These are phyloP conservation scores for Aegilops speltoides DNA, from an alignment of 176 grass and related monocot species.

Conservation along the genomic window DNA sequence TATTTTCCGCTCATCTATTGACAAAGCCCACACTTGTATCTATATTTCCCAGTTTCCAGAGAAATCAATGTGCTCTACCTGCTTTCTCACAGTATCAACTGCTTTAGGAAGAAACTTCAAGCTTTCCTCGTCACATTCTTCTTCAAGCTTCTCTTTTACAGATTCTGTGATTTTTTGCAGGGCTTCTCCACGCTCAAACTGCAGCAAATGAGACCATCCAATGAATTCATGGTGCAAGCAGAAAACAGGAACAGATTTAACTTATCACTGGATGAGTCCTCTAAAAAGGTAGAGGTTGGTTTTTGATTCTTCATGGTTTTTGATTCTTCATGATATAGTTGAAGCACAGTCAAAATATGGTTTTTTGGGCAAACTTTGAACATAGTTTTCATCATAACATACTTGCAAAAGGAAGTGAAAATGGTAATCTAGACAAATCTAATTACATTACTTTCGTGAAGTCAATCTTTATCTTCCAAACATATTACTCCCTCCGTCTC, in stretches of 20 bases:
- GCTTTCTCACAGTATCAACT: slow-evolving; percentile 86
- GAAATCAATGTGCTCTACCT: slow-evolving; percentile 44
- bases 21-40: background rate
- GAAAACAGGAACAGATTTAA: background rate
- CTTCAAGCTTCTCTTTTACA: slow-evolving; percentile 83
- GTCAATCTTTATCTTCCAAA: background rate
- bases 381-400: background rate
- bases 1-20: background rate
- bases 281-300: background rate
- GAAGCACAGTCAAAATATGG: too few species aligned
- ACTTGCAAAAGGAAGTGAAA: background rate
- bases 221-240: slow-evolving; percentile 17
- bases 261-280: background rate
- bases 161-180: slow-evolving; percentile 77
- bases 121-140: slow-evolving; percentile 91
- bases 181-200: slow-evolving; percentile 96
- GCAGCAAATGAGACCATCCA: slow-evolving; percentile 28
- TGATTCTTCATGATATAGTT: background rate
- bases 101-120: slow-evolving; percentile 86
- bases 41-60: background rate
- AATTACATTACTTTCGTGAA: background rate
- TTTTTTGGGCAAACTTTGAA: background rate
- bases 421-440: background rate
- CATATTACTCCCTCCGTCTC: background rate
- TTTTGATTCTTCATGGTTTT: background rate